Percentiles rank a stretch among this genome's conserved stretches.
Conservation (phyloP, 768 basidiomycete genomes). For the Leccinum uliginosum region DNA sequence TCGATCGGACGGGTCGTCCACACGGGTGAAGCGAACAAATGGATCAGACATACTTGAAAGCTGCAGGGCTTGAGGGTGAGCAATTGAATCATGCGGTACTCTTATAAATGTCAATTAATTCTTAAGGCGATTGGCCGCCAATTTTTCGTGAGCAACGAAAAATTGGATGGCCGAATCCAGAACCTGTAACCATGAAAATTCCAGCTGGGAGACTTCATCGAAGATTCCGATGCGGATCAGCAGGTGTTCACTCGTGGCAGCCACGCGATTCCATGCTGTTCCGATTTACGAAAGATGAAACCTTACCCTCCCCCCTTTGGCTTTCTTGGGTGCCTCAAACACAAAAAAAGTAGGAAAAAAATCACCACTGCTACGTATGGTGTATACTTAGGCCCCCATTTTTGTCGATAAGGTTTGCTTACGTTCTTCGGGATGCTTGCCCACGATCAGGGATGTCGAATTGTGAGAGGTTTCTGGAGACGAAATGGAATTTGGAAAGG, state of each 20-base stretch:
- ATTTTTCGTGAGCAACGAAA: conserved; percentile 1
- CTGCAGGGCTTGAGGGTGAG: neutral
- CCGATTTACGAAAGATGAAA: neutral
- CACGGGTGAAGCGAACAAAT: neutral
- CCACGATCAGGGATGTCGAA: conserved; percentile 7
- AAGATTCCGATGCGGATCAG: neutral
- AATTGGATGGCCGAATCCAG: conserved; percentile 5
- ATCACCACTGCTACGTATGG: no score
- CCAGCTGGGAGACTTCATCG: neutral
- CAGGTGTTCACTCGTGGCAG: conserved; percentile 8
- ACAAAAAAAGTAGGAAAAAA: neutral
- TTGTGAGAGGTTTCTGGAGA: neutral
- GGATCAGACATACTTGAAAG: conserved; percentile 7
- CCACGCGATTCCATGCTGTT: conserved; percentile 20
- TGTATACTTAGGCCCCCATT: neutral
- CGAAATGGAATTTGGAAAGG: neutral
- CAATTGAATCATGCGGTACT: neutral
- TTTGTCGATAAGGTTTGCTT: neutral
- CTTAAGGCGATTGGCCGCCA: conserved; percentile 7
- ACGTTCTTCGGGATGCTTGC: neutral
- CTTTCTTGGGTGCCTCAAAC: neutral
- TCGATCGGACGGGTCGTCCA: neutral
- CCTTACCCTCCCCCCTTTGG: neutral
- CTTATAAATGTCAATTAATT: conserved; percentile 9
- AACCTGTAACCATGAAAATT: conserved; percentile 1